Base-by-base conservation (phyloP, 1,284 basidiomycete species). In the Marasmius fiardii region DNA sequence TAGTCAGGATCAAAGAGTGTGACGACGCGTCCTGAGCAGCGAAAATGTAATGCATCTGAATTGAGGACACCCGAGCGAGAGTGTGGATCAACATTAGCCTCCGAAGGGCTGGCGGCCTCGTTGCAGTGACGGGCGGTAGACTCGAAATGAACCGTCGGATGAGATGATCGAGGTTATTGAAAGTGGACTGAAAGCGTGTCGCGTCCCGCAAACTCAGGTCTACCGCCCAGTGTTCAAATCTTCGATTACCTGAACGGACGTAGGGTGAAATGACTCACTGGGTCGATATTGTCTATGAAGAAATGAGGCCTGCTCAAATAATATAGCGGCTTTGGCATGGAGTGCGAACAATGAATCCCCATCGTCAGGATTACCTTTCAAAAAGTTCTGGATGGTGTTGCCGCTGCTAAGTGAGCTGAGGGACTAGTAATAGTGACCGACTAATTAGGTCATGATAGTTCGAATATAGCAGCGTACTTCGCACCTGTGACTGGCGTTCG, bases 301-400 rank as follows among this genome's bases (percentile, higher is more conserved):
- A 0, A 44, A 55, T 26, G 59, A 59, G 21, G 64, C 58, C 18
- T 60, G 58, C 33, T 67, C 63, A 33, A 64, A 66, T 0, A 68
- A 52, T 31, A 68, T 64, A 1, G 64, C 60, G 0, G 64, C 64
- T 55, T 68, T 64, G 12, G 64, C 64, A 23, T 63, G 60, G 11
- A 65, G 18, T 2, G 65, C 63, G 1, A 63, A 34, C 5, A 59
- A 31, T 14, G 66, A 64, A n/a, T 37, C 50, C 10, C 60, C 64
- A 24, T 35, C 51, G 48, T 60, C 59, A 7, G 55, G 52, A 5
- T 44, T 23, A 48, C 59, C 57, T 3, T 57, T 45, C n/a, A 67
- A 51, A 48, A 68, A 68, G 23, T 60, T 63, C 37, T 63, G 60
- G 18, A 67, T 57, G 12, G 61, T 65, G 20, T 51, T 14, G 10